Evolutionary conservation across 208 protist genomes (phyloP), one percentile per base, ranked within the genome.

Genomic region (Leishmania tarentolae): DNA sequence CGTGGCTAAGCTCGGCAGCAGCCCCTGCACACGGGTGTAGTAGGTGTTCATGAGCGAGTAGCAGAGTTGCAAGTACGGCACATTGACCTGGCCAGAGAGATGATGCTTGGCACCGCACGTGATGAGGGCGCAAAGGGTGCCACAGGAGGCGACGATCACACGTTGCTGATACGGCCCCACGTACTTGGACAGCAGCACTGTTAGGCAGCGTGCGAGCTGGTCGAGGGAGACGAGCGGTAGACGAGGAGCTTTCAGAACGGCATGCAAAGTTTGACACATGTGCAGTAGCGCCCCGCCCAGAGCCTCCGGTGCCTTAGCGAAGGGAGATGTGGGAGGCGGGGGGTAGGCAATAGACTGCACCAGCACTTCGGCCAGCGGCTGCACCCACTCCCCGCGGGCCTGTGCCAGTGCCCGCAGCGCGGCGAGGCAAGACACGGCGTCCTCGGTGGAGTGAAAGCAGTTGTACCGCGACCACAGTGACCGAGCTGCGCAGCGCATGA

Each of bases 41-140:
- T 97, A 97, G 31, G 82, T 90, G 81, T 96, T 97, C 93, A 98
- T 95, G 66, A 97, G 89, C 15, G 83, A 82, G 79, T 98, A 98
- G 86, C 92, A 97, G 44, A 92, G 82, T 37, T 82, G 75, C 73
- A 98, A 77, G 76, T 98, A 94, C n/a, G 87, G 87, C 21, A 81
- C 81, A 59, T 94, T 92, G 2, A 92, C 87, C 31, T 86, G 73
- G 7, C 79, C 37, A 21, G 86, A 86, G 52, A 90, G 82, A 57
- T 81, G 80, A 65, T 92, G 78, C 57, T 85, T 82, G 35, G 83
- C 73, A 5, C 92, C 91, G 75, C 89, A 94, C 28, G 92, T 96
- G 81, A 98, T 95, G 50, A 94, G 86, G 15, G 92, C 86, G 8
- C 85, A 86, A 66, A 98, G 83, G 17, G 88, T 89, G 0, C 92